Conservation (phyloP, 305 asterid species). For the Fraxinus latifolia region DNA sequence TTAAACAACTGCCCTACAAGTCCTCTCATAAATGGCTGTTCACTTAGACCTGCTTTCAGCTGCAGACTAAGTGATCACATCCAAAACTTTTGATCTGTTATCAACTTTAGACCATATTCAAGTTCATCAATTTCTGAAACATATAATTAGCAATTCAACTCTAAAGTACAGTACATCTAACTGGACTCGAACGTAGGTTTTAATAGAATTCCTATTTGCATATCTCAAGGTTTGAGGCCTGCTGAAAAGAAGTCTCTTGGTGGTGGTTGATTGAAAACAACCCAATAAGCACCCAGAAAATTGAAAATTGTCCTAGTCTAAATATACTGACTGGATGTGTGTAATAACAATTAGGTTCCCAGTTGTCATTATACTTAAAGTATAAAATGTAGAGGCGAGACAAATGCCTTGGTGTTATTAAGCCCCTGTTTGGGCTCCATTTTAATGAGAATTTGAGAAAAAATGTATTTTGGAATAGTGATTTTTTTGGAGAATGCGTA, state of each 20-base stretch:
- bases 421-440: no score
- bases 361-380: neutral
- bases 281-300: neutral
- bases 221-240: neutral
- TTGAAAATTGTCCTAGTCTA: neutral
- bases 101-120: slow-evolving; percentile 13
- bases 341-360: neutral
- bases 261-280: neutral
- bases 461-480: no score
- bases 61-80: neutral
- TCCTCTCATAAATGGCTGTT: neutral
- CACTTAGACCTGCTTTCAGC: neutral
- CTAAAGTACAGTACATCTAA: neutral
- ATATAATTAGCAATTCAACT: neutral
- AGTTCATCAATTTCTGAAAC: neutral
- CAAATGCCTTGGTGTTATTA: neutral
- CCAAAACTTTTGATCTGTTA: neutral
- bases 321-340: neutral
- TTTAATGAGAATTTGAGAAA: no score
- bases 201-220: neutral
- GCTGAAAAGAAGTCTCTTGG: neutral
- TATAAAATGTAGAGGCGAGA: neutral
- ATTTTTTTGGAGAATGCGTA: no score
- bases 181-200: neutral
- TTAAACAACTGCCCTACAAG: neutral